Base-by-base conservation (phyloP, 139 green algal genomes). In the Volvox africanus region DNA sequence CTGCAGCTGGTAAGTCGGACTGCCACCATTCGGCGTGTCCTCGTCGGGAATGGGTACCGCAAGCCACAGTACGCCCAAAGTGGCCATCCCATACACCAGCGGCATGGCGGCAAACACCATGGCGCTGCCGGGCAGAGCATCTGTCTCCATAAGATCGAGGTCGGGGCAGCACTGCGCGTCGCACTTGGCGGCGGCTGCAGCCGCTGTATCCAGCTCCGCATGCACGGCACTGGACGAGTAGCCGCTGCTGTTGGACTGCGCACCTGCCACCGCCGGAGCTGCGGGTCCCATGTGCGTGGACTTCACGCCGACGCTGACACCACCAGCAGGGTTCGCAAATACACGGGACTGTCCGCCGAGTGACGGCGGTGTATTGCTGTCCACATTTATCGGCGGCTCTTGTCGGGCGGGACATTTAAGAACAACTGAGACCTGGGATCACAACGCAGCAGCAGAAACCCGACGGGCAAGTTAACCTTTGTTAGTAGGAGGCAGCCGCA, bases 101-200 rank as follows among this genome's bases (percentile, higher is more conserved):
- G 79, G 79, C 44, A 85, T 50, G 37, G 44, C 79, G 24, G 79
- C 79, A 19, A 85, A 85, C 12, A 50, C 35, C 37, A 68, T 85
- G 79, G 79, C 21, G 5, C 30, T 35, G 79, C 44, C 44, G 12
- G 37, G 30, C 22, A 67, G 36, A 2, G 79, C 36, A 50, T 85
- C 79, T 16, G 44, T 17, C 18, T 68, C 79, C n/a, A 19, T 61
- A 26, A 85, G 79, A 36, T 85, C 79, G 37, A 32, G 37, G 37
- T 85, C 79, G 37, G 79, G 37, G 79, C 79, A 85, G 79, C 79
- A 65, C 24, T 36, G 32, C 9, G n/a, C 20, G 71, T 30, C 20
- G 26, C 71, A 30, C 26, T 30, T 79, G 71, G 71, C 71, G 71
- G 6, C 77, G 77, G 77, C 33, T 11, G 77, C 77, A n/a, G 79